A percentile compares a stretch with the other conserved stretches of the same genome.
Conservation (phyloP, 2,329 filamentous ascomycete species). For the Pseudogymnoascus sp. region DNA sequence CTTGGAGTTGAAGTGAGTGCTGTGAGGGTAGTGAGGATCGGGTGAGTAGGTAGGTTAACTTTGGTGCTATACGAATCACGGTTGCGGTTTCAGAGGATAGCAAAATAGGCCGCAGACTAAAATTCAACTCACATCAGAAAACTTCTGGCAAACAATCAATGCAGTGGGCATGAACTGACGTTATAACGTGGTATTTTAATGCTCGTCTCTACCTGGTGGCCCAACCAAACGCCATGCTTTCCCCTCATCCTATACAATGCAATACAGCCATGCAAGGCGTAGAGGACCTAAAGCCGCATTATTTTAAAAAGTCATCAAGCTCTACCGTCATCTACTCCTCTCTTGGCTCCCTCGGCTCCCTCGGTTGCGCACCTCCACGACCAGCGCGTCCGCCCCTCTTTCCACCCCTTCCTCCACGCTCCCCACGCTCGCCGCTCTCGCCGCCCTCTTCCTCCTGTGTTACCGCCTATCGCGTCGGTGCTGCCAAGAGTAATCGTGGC, state of each 20-base stretch:
- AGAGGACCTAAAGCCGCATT: slow-evolving; percentile 25
- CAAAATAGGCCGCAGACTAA: background rate
- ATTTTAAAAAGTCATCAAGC: slow-evolving; percentile 7
- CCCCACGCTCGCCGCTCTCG: slow-evolving; percentile 40
- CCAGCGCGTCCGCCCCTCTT: slow-evolving; percentile 41
- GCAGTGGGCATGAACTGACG: background rate
- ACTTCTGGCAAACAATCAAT: background rate
- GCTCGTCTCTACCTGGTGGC: slow-evolving; percentile 7
- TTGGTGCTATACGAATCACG: background rate
- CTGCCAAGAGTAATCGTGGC: slow-evolving; percentile 56
- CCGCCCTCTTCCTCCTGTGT: slow-evolving; percentile 25
- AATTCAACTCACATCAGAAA: background rate
- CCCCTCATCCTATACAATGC: slow-evolving; percentile 31
- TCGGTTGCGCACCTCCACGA: slow-evolving; percentile 40
- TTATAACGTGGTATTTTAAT: slow-evolving; percentile 11
- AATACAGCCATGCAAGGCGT: slow-evolving; percentile 23
- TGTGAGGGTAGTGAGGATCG: no score
- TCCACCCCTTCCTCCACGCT: slow-evolving; percentile 31
- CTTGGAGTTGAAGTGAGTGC: no score
- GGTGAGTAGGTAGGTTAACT: background rate
- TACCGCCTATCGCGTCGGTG: slow-evolving; percentile 36
- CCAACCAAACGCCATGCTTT: slow-evolving; percentile 30
- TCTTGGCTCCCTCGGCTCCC: slow-evolving; percentile 45
- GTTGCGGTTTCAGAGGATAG: background rate
- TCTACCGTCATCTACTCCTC: slow-evolving; percentile 32